A percentile compares a stretch with the other conserved stretches of the same genome.
Conservation (phyloP, 2,329 filamentous ascomycete genomes). For the Chaetomium globosum region DNA sequence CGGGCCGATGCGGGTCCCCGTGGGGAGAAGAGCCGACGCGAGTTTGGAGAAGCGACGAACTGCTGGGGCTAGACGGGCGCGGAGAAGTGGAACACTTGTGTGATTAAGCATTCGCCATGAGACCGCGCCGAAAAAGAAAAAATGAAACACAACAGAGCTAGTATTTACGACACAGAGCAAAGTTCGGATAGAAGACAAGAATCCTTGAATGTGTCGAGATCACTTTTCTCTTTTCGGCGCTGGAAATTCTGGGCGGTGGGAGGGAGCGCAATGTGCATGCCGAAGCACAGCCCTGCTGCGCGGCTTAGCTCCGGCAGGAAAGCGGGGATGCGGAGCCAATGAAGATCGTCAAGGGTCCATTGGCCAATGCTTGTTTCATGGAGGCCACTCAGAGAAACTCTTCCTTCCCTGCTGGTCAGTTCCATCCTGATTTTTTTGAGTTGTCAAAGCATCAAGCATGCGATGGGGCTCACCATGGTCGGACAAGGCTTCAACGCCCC, state of each 20-base stretch:
- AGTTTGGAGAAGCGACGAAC: slow-evolving; percentile 14
- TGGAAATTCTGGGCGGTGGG: slow-evolving; percentile 1
- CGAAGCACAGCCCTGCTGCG: slow-evolving; percentile 26
- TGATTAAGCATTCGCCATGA: slow-evolving; percentile 2
- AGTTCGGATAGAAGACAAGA: background rate
- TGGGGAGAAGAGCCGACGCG: slow-evolving; percentile 12
- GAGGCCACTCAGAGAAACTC: too few species aligned
- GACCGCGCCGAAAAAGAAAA: background rate
- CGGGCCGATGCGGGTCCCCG: slow-evolving; percentile 23
- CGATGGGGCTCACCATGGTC: too few species aligned
- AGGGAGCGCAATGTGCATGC: slow-evolving; percentile 13
- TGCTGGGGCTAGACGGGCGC: slow-evolving; percentile 1
- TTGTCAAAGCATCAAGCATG: too few species aligned
- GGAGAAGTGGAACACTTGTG: slow-evolving; percentile 4
- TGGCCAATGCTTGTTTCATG: slow-evolving; percentile 16
- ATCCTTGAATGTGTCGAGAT: background rate
- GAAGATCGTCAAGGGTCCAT: slow-evolving; percentile 17
- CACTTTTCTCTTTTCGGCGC: slow-evolving; percentile 15
- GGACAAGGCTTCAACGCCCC: too few species aligned
- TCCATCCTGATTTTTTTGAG: too few species aligned
- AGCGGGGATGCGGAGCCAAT: slow-evolving; percentile 20
- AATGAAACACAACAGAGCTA: background rate
- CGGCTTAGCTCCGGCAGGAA: slow-evolving; percentile 22
- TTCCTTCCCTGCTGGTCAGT: too few species aligned
- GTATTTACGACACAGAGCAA: background rate